Base-by-base conservation (phyloP, 495 filamentous ascomycete genomes). In the Jackrogersella multiformis region DNA sequence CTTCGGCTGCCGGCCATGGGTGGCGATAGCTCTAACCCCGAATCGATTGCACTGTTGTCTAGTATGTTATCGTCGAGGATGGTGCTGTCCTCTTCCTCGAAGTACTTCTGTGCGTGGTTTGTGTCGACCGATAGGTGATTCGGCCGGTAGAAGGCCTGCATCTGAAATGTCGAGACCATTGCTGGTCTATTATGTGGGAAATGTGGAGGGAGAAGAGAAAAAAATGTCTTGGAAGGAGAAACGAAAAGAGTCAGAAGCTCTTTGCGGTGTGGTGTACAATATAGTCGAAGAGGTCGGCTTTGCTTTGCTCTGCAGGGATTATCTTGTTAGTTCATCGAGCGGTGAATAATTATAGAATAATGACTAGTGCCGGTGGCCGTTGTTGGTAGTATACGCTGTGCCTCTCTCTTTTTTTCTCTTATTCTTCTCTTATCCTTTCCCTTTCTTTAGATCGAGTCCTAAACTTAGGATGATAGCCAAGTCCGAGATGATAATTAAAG, bases 51-150 rank as follows among this genome's bases (percentile, higher is more conserved):
- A 73, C 79, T 84, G 66, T 81, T 82, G 76, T 93, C 92, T 64
- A 94, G 85, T 74, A 94, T 94, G 80, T 90, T 89, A 42, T 94
- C 90, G 79, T 96, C 92, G 66, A 96, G 81, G 76, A 93, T 89
- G 75, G 86, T 90, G 77, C 86, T 85, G 73, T 92, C 90, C 78
- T 94, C 91, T 61, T 94, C 91, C 65, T 93, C 90, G 64, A 89
- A 85, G 80, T 82, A 88, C 67, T 86, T 84, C 51, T 85, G 81
- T 58, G 80, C 74, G 63, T 83, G 78, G 69, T 65, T 83, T 53
- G 88, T 84, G 71, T 90, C 87, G 76, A 90, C 80, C 32, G 86
- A 79, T 69, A 88, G 79, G 32, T 85, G 78, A 63, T 85, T 83
- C 71, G 85, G 79, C 82, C 86, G 81, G 77, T 89, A 89, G 76